phyloP scores from a whole-genome alignment of 306 rosid species.

The Lablab purpureus region DNA sequence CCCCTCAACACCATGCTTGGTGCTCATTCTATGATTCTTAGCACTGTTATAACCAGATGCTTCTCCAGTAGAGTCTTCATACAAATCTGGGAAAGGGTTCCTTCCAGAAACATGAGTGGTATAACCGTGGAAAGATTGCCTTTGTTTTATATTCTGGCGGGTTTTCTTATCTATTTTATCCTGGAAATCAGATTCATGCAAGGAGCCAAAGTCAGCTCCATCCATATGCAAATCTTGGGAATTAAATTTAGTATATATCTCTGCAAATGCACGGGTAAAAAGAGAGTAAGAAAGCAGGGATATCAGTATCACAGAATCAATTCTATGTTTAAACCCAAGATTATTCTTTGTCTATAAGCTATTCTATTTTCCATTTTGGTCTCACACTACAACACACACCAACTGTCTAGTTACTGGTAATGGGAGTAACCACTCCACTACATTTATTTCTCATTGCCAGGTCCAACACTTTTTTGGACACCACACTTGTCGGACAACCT shows the following conservation, averaged over 20 bases:
- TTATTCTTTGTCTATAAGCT: constrained; percentile 10
- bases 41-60: constrained; percentile 58
- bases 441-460: neutral
- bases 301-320: neutral
- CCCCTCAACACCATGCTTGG: constrained; percentile 62
- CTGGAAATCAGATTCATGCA: constrained; percentile 62
- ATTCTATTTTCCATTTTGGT: constrained; percentile 11
- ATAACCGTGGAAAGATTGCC: constrained; percentile 47
- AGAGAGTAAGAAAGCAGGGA: constrained; percentile 39
- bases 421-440: neutral
- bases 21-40: constrained; percentile 58
- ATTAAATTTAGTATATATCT: constrained; percentile 67
- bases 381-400: constrained; percentile 1
- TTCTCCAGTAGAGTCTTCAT: constrained; percentile 67
- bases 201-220: constrained; percentile 59
- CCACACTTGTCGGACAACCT: no score
- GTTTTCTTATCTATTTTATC: constrained; percentile 71
- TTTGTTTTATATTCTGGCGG: constrained; percentile 52
- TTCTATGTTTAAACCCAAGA: neutral
- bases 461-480: no score
- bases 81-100: constrained; percentile 71
- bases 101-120: constrained; percentile 54
- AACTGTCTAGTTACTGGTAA: neutral
- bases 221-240: constrained; percentile 69
- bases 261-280: constrained; percentile 54